Percentiles rank a stretch among this genome's conserved stretches.
Evolutionary conservation across 306 rosid species (phyloP).

Genomic region (Rubus parviflorus): DNA sequence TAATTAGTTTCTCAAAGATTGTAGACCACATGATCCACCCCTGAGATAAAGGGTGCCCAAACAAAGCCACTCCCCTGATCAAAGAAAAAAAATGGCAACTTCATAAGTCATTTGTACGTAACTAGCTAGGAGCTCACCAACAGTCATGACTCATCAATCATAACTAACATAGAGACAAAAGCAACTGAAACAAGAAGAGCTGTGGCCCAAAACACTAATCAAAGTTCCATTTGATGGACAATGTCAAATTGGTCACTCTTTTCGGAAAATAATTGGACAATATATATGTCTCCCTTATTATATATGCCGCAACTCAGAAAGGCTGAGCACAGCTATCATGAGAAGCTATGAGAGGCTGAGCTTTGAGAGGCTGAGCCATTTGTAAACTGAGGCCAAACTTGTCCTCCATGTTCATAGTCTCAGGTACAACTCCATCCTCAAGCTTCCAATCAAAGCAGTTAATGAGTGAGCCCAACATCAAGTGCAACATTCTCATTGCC

Average conservation of each 20-base stretch:
- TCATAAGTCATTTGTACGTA: too few relatives aligned
- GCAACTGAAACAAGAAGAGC: not conserved
- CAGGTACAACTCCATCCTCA: conserved; percentile 22
- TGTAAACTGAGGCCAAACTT: conserved; percentile 19
- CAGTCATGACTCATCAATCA: too few relatives aligned
- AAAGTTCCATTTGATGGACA: not conserved
- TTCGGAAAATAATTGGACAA: not conserved
- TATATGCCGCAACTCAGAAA: not conserved
- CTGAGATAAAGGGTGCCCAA: too few relatives aligned
- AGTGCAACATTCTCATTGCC: conserved; percentile 35
- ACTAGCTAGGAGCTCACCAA: too few relatives aligned
- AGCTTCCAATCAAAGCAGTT: conserved; percentile 41
- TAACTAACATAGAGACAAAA: too few relatives aligned
- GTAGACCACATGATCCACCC: too few relatives aligned
- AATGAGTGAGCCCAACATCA: conserved; percentile 41
- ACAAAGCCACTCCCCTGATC: too few relatives aligned
- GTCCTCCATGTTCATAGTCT: not conserved
- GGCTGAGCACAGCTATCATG: not conserved
- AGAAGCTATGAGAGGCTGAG: conserved; percentile 12
- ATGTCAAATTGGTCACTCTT: not conserved
- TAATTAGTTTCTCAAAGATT: too few relatives aligned
- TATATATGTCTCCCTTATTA: not conserved
- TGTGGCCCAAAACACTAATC: not conserved
- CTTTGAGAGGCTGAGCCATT: not conserved
- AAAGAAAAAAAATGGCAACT: too few relatives aligned